Conservation (phyloP, 2,329 filamentous ascomycete species). For the Sphaerulina vaccinii region DNA sequence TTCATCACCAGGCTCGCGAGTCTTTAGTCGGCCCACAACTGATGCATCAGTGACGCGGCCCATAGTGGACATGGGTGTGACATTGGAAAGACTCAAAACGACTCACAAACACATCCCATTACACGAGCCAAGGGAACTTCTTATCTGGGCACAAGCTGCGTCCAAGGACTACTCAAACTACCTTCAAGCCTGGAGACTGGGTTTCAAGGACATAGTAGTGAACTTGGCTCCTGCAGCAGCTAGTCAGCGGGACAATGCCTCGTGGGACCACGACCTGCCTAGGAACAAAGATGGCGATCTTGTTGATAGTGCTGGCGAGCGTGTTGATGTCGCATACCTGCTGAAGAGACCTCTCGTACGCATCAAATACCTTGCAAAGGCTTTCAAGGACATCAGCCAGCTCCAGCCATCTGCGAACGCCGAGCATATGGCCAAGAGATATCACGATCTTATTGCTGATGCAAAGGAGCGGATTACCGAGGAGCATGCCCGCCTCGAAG, state of each 20-base stretch:
- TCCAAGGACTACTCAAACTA: conserved; percentile 82
- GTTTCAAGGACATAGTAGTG: conserved; percentile 91
- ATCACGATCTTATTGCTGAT: conserved; percentile 71
- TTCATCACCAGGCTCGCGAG: conserved; percentile 39
- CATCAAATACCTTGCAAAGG: conserved; percentile 82
- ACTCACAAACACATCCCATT: conserved; percentile 78
- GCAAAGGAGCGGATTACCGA: conserved; percentile 73
- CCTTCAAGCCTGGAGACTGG: conserved; percentile 82
- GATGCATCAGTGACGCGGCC: conserved; percentile 72
- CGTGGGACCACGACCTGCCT: conserved; percentile 56
- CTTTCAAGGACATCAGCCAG: conserved; percentile 67
- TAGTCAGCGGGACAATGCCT: conserved; percentile 39
- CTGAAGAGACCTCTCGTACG: conserved; percentile 85
- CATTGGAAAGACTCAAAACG: conserved; percentile 77
- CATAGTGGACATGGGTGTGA: conserved; percentile 90
- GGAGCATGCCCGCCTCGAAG: conserved; percentile 70
- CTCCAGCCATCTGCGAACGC: conserved; percentile 57
- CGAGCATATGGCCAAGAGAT: conserved; percentile 59
- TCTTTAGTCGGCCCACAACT: conserved; percentile 39
- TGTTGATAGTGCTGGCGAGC: conserved; percentile 68
- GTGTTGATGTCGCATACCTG: conserved; percentile 90
- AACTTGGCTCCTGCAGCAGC: conserved; percentile 75
- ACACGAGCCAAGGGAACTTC: conserved; percentile 67
- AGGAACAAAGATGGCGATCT: conserved; percentile 61
- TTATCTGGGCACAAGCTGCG: conserved; percentile 78